Evolutionary conservation across 192 early-diverging fungal genomes (phyloP), one percentile per base, ranked within the genome.

Genomic region (Rhizophagus prolifer): DNA sequence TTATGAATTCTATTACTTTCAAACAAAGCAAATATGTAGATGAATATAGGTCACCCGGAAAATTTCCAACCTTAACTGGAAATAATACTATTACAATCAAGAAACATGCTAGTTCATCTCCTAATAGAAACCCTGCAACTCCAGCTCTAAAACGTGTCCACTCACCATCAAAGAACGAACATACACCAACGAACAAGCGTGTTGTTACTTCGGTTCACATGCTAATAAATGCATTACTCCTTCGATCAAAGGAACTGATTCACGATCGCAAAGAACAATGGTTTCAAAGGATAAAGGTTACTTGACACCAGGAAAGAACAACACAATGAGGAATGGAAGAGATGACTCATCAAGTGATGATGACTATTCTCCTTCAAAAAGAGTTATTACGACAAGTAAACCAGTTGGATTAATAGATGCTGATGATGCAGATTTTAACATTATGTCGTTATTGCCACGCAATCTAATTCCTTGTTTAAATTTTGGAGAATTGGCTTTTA

Each of bases 381-480:
- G 23, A 30, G 26, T 25, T 26, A 30, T 64, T 3, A 19, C 62
- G 12, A 13, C 62, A 14, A 71, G 47, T 54, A 71, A 71, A 54
- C n/a, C 47, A 5, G 14, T 30, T 46, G 70, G 44, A 30, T n/a
- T 28, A 41, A 28, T 58, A 26, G 26, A 46, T 30, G 26, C 47
- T 10, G 46, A 58, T 25, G 70, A 71, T 10, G 26, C 44, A 7
- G 46, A 73, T 38, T 73, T 73, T 73, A 58, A 73, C 3, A 73
- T 73, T 60, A 58, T 34, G 19, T 73, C 71, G 9, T 73, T 73
- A 60, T 13, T 73, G 21, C 71, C 71, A 38, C 21, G 7, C 0
- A 60, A 73, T 73, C 47, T 60, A 34, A 73, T 73, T 12, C 71
- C 71, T 58, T 73, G 71, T n/a, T n/a, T 73, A 9, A 73, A 58